Conservation (phyloP, 2,329 filamentous ascomycete genomes). For the Chaetomium sp. region DNA sequence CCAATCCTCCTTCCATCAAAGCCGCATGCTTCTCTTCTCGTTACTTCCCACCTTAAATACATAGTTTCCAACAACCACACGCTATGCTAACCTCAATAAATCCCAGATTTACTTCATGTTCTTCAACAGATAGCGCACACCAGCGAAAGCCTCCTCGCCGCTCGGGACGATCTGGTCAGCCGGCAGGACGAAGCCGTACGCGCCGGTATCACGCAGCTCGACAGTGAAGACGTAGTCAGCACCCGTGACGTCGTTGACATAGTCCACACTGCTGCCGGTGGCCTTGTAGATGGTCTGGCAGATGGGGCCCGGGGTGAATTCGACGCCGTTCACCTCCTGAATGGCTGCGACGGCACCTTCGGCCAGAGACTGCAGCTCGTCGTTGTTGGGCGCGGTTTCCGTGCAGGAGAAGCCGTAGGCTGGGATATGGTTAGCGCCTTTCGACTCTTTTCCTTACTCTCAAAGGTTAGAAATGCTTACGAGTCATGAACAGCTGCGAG, state of each 20-base stretch:
- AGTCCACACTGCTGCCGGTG: constrained; percentile 39
- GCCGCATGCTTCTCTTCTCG: no score
- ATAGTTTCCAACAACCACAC: no score
- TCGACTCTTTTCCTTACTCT: background rate
- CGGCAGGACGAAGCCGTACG: constrained; percentile 39
- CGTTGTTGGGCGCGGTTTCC: constrained; percentile 38
- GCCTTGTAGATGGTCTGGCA: constrained; percentile 57
- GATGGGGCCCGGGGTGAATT: constrained; percentile 42
- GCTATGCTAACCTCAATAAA: no score
- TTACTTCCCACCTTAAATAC: no score
- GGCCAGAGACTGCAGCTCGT: constrained; percentile 43
- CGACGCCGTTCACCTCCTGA: constrained; percentile 32
- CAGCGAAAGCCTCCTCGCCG: constrained; percentile 38
- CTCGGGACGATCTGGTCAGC: constrained; percentile 36
- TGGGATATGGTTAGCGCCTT: background rate
- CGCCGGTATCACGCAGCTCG: constrained; percentile 24
- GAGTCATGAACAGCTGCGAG: constrained; percentile 53
- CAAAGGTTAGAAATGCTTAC: constrained; percentile 36
- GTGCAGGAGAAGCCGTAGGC: constrained; percentile 55
- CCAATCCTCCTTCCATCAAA: no score
- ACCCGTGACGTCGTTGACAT: constrained; percentile 21
- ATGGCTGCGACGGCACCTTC: constrained; percentile 45
- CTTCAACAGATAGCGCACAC: constrained; percentile 51
- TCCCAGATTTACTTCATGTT: constrained; percentile 30
- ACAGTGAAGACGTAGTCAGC: constrained; percentile 7